Conservation (phyloP, 2,329 filamentous ascomycete species). For the Diaporthe citri region DNA sequence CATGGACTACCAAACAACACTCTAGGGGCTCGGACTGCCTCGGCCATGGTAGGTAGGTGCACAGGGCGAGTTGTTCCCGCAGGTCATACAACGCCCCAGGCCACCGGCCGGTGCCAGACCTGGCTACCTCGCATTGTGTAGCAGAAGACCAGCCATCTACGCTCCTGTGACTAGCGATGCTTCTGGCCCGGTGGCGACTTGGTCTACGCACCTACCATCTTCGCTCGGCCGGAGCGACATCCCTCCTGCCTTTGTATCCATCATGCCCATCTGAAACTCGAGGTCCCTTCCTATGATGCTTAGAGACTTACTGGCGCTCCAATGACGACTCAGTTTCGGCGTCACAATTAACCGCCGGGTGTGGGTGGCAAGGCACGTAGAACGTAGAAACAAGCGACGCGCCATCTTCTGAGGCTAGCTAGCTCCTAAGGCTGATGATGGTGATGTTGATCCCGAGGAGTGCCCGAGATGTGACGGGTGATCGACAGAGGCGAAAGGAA, state of each 20-base stretch:
- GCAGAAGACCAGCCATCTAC: background rate
- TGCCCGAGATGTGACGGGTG: conserved; percentile 15
- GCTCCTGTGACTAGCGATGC: background rate
- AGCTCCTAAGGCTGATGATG: background rate
- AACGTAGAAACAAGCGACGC: too few species aligned
- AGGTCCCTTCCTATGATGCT: background rate
- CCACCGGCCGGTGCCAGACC: background rate
- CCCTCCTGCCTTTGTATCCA: accelerated
- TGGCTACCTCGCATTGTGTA: background rate
- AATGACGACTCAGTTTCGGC: background rate
- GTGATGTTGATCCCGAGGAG: conserved; percentile 16
- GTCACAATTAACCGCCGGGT: background rate
- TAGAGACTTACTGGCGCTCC: background rate
- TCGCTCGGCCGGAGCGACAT: background rate
- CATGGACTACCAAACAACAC: background rate
- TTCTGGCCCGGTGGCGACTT: background rate
- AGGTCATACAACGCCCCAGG: background rate
- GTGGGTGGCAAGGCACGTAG: background rate
- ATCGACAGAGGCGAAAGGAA: background rate
- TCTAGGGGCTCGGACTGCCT: background rate
- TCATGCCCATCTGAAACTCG: background rate
- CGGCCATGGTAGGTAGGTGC: background rate
- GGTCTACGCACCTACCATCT: background rate
- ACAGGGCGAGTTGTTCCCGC: background rate
- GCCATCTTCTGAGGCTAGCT: background rate